A percentile compares a stretch with the other conserved stretches of the same genome.
These are phyloP conservation scores for Corinectria fuckeliana DNA, from an alignment of 2,329 filamentous ascomycete species.

Conservation along the genomic window DNA sequence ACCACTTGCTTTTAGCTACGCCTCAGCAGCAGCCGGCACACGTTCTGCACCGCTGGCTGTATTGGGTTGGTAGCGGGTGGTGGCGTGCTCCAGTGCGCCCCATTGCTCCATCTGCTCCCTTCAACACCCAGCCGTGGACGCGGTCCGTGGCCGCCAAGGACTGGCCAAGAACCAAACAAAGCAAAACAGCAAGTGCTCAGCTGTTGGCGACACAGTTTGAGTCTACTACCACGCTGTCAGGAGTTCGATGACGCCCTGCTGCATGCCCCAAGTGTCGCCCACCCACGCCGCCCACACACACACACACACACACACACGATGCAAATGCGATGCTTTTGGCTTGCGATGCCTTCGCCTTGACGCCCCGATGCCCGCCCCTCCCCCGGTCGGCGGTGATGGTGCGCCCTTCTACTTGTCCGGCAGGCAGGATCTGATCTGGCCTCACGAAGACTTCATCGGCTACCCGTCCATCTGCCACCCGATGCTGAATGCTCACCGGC, in stretches of 20 bases:
- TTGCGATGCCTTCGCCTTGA: not conserved
- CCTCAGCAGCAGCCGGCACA: conserved; percentile 1
- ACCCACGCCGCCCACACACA: too few species aligned
- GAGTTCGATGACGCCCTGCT: conserved; percentile 24
- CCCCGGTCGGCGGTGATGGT: not conserved
- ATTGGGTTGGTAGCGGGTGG: conserved; percentile 29
- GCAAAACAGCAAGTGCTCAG: conserved; percentile 17
- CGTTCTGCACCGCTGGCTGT: conserved; percentile 31
- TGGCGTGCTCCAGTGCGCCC: conserved; percentile 7
- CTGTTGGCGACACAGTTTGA: conserved; percentile 22
- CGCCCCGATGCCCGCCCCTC: not conserved
- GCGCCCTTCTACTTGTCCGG: not conserved
- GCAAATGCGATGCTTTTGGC: not conserved
- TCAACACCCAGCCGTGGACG: conserved; percentile 17
- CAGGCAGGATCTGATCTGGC: not conserved
- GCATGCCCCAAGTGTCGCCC: conserved; percentile 15
- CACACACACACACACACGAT: not conserved
- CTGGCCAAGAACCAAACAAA: conserved; percentile 23
- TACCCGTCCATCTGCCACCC: not conserved
- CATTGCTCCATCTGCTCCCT: not conserved
- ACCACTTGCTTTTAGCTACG: too few species aligned
- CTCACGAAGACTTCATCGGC: not conserved
- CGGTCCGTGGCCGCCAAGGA: conserved; percentile 9
- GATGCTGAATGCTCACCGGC: not conserved
- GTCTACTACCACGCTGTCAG: conserved; percentile 6